A percentile compares a stretch with the other conserved stretches of the same genome.
phyloP scores from a whole-genome alignment of 371 early-diverging fungal species.

The Fennellomyces sp. region DNA sequence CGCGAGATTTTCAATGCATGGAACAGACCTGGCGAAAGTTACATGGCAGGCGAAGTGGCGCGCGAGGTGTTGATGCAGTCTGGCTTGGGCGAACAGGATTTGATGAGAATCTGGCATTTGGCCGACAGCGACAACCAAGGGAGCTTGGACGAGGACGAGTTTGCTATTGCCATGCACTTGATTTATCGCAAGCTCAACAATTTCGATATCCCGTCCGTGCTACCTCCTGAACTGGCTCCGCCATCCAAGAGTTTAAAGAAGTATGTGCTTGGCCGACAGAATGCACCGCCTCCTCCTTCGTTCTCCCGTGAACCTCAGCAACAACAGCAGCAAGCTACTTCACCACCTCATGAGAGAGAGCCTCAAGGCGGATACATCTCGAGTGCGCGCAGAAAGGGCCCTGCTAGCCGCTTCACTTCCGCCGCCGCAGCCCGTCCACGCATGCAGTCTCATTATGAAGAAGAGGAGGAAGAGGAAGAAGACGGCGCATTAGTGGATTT shows the following conservation, averaged over 20 bases:
- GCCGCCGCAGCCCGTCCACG: conserved; percentile 6
- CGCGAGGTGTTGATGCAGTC: conserved; percentile 72
- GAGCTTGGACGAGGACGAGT: conserved; percentile 53
- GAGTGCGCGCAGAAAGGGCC: conserved; percentile 50
- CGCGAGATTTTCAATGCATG: conserved; percentile 85
- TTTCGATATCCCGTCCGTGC: conserved; percentile 68
- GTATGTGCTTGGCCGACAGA: conserved; percentile 47
- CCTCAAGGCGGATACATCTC: conserved; percentile 55
- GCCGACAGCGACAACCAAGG: conserved; percentile 52
- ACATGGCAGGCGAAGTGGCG: conserved; percentile 82
- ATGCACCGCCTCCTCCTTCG: conserved; percentile 21
- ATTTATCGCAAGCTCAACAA: conserved; percentile 78
- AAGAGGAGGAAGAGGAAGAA: conserved; percentile 16
- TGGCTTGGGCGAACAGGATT: conserved; percentile 31
- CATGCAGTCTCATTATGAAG: conserved; percentile 11
- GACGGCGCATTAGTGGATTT: conserved; percentile 33
- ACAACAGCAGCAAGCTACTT: conserved; percentile 5
- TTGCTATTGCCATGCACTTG: conserved; percentile 58
- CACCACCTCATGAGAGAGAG: conserved; percentile 17
- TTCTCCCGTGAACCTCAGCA: background rate
- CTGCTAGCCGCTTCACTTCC: conserved; percentile 8
- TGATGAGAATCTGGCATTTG: conserved; percentile 54
- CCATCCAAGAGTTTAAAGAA: conserved; percentile 70
- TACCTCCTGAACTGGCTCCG: conserved; percentile 86
- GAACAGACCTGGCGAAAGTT: conserved; percentile 80